Evolutionary conservation across 345 rosid genomes (phyloP).

Genomic region (Gossypium sturtianum): DNA sequence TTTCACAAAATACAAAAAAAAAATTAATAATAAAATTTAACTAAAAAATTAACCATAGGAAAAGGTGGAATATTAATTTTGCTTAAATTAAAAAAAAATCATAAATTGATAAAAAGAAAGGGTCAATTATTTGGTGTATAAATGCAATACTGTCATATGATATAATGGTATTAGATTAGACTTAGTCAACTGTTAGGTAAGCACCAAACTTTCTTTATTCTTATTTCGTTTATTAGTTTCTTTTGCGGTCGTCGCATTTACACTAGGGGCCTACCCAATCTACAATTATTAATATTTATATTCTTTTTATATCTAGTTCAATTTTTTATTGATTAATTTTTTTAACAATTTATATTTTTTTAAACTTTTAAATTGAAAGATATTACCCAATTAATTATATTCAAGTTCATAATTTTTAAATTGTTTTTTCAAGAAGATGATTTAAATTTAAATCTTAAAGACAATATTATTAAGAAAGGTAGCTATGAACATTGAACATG

Average conservation of each 20-base stretch:
- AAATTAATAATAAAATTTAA: too few species aligned
- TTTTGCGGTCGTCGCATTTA: neutral
- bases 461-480: rapidly evolving
- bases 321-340: too few species aligned
- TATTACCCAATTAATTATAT: too few species aligned
- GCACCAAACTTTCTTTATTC: neutral
- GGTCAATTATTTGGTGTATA: neutral
- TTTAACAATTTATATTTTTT: too few species aligned
- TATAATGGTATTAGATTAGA: neutral
- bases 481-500: rapidly evolving
- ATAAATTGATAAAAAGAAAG: neutral
- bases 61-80: neutral
- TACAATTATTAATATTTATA: neutral
- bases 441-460: rapidly evolving
- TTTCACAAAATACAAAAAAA: too few species aligned
- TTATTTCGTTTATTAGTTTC: neutral
- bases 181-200: neutral
- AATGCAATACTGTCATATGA: neutral
- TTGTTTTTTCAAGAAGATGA: too few species aligned
- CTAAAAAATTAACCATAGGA: too few species aligned
- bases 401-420: too few species aligned
- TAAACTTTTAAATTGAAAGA: too few species aligned
- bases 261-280: neutral
- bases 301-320: neutral
- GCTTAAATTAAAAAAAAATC: too few species aligned